Evolutionary conservation across 305 asterid species (phyloP).

Genomic region (Withania somnifera): DNA sequence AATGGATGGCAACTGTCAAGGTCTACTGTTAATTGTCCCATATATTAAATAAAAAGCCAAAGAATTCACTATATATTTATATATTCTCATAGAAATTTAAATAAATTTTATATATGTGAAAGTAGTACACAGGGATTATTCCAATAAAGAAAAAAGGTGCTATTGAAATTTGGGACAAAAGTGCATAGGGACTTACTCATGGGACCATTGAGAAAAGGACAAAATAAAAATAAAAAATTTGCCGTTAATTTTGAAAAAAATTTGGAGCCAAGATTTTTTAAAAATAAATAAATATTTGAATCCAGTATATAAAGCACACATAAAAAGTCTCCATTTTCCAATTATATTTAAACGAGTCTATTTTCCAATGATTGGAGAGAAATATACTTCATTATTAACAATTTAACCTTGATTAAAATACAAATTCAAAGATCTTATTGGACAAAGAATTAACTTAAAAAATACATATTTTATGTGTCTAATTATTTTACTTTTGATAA

Average conservation of each 20-base stretch:
- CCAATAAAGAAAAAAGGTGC: neutral
- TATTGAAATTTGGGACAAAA: neutral
- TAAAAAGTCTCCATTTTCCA: neutral
- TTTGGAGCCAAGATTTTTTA: neutral
- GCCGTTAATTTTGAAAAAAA: slow-evolving; percentile 1
- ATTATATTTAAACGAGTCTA: neutral
- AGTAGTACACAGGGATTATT: neutral
- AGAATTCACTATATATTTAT: neutral
- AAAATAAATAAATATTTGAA: too few species aligned
- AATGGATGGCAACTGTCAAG: neutral
- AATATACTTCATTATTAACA: too few species aligned
- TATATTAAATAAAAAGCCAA: neutral
- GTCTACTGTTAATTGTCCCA: neutral
- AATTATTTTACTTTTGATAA: too few species aligned
- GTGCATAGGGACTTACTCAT: neutral
- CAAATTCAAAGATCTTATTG: neutral
- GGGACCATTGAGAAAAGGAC: neutral
- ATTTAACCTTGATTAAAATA: neutral
- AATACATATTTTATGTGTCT: neutral
- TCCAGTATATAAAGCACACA: neutral
- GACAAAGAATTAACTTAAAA: neutral
- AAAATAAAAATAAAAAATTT: neutral
- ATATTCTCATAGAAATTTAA: neutral
- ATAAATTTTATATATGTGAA: neutral
- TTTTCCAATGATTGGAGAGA: neutral